Conservation (phyloP, 345 rosid species). For the Garcia nutans region DNA sequence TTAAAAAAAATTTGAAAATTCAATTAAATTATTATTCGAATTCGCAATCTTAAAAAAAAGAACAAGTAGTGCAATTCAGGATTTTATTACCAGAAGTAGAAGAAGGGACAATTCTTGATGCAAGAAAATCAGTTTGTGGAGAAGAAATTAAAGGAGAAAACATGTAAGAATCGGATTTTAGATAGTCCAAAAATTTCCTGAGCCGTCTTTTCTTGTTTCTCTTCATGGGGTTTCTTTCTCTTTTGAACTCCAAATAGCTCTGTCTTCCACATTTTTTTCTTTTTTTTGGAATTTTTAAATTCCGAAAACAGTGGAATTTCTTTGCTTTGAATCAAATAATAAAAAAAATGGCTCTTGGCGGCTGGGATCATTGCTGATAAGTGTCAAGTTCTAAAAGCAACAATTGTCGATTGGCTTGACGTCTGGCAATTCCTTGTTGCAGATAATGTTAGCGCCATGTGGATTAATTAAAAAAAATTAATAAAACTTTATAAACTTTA, state of each 20-base stretch:
- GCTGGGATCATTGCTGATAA: background rate
- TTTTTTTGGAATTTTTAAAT: background rate
- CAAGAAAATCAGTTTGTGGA: conserved; percentile 11
- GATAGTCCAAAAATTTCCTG: conserved; percentile 32
- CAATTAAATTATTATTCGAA: background rate
- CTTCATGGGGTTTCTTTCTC: conserved; percentile 32
- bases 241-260: conserved; percentile 23
- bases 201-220: conserved; percentile 27
- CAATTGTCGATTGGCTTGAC: no score
- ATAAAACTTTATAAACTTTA: no score
- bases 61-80: background rate
- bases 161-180: conserved; percentile 47
- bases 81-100: conserved; percentile 16
- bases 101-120: conserved; percentile 7
- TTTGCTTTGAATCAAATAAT: no score
- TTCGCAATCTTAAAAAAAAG: no score
- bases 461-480: no score
- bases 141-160: conserved; percentile 44
- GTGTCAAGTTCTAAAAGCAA: background rate
- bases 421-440: no score
- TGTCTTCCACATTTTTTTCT: conserved; percentile 19
- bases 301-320: background rate
- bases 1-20: background rate
- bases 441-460: no score
- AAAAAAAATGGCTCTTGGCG: background rate